Conservation (phyloP, 75 land plant species). For the Selaginella moellendorffii region DNA sequence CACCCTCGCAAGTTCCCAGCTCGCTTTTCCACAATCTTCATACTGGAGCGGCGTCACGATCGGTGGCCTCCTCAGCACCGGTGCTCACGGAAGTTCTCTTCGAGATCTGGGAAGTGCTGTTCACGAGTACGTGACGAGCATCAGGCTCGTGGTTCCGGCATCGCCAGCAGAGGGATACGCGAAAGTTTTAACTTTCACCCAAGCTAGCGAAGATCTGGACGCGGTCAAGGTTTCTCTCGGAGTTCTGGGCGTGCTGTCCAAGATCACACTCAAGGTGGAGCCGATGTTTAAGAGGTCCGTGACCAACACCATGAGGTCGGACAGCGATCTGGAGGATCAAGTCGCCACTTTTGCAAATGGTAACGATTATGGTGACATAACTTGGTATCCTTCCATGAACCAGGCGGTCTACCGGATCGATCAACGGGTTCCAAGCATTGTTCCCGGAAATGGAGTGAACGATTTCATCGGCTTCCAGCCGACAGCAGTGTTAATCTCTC, state of each 20-base stretch:
- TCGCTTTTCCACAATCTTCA: neutral
- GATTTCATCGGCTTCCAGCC: neutral
- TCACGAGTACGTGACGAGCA: neutral
- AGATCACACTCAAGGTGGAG: neutral
- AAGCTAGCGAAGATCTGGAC: neutral
- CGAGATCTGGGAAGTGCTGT: neutral
- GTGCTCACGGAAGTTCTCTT: neutral
- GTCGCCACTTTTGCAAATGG: neutral
- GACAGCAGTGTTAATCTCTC: neutral
- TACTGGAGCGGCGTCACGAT: neutral
- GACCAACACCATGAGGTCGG: neutral
- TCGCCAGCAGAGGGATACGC: neutral
- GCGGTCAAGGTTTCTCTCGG: neutral
- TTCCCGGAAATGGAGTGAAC: neutral
- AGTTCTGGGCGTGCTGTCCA: neutral
- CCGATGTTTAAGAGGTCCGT: neutral
- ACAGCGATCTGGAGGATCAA: neutral
- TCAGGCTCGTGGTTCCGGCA: neutral
- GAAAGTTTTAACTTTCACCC: neutral
- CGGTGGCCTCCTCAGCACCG: neutral
- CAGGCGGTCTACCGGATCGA: neutral
- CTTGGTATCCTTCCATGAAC: neutral
- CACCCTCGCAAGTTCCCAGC: neutral
- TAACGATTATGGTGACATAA: neutral
- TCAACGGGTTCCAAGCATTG: neutral